Base-by-base conservation (phyloP, 164 flowering plant species). In the Berberis thunbergii region DNA sequence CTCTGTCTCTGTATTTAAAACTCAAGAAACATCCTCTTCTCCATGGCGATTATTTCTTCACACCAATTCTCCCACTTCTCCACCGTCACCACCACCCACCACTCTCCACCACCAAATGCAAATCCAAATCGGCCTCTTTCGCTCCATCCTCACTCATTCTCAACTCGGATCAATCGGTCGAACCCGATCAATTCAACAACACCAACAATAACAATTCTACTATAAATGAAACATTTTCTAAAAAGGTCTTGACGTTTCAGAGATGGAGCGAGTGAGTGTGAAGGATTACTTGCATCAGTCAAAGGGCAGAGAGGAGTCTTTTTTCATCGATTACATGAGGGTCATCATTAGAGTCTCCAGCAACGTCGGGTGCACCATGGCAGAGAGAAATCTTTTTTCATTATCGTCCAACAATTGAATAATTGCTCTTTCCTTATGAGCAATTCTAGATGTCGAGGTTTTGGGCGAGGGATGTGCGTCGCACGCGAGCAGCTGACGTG, bases 231-330 rank as follows among this genome's bases (percentile, higher is more conserved):
- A 13, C 52, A 5, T 41, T 48, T 10, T 12, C 45, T 46, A 26
- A 26, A 62, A 53, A 10, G 53, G 48, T 54, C 49, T 64, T 3
- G 70, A 72, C 11, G 53, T 54, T 6, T 10, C 58, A 44, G 67
- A 55, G 75, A 40, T 58, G 49, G 69, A 69, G 62, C 45, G 54
- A 43, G 45, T 66, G 69, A 75, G 73, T 2, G 68, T 78, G 62
- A 75, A 67, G 66, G 86, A 82, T 56, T 84, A 67, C 61, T 67
- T 82, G 3, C 81, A 77, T 13, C 64, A 66, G 45, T 49, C 80
- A 9, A 77, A 64, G 65, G 78, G 74, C 13, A 26, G 26, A 26
- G 26, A 26, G 26, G 26, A 26, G 26, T 26, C 0, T 26, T 26
- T 26, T 26, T 26, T 26, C 26, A 26, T 26, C 26, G 26, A 26